phyloP scores from a whole-genome alignment of 2,329 filamentous ascomycete species.

The Ambrosiella beaveri region DNA sequence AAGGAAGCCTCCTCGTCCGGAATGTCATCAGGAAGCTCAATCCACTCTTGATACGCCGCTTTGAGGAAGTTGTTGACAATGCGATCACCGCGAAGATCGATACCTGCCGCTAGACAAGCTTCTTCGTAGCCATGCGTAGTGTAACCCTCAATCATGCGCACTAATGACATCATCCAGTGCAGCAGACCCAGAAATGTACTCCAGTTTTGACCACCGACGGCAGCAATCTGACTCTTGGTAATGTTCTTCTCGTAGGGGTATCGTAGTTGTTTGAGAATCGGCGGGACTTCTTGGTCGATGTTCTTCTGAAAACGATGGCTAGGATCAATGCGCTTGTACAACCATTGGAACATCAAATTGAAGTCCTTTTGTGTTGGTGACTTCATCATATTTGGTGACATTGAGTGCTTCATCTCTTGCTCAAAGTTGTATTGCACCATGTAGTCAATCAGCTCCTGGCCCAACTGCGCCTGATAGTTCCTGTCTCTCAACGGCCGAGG shows the following conservation, averaged over 20 bases:
- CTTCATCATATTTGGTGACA: conserved; percentile 81
- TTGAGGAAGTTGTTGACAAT: conserved; percentile 91
- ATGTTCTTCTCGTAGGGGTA: conserved; percentile 94
- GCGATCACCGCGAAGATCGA: conserved; percentile 75
- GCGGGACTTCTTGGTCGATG: conserved; percentile 87
- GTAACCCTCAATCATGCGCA: conserved; percentile 82
- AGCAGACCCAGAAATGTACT: conserved; percentile 81
- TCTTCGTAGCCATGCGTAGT: conserved; percentile 66
- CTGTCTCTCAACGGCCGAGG: conserved; percentile 73
- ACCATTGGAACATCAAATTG: conserved; percentile 93
- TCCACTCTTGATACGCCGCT: conserved; percentile 81
- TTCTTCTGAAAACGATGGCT: conserved; percentile 85
- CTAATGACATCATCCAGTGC: conserved; percentile 98
- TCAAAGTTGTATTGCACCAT: conserved; percentile 89
- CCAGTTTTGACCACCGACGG: conserved; percentile 95
- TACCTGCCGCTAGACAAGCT: conserved; percentile 70
- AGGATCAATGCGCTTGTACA: conserved; percentile 91
- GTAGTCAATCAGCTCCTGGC: conserved; percentile 80
- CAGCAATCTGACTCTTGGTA: conserved; percentile 86
- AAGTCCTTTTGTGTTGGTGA: conserved; percentile 98
- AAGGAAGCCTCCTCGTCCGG: conserved; percentile 68
- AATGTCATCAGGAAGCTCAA: conserved; percentile 72
- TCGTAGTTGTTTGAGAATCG: conserved; percentile 77
- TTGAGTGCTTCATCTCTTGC: conserved; percentile 86
- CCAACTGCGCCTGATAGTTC: conserved; percentile 63